phyloP scores from a whole-genome alignment of 352 stramenopile species.

The Globisporangium cystogenes region DNA sequence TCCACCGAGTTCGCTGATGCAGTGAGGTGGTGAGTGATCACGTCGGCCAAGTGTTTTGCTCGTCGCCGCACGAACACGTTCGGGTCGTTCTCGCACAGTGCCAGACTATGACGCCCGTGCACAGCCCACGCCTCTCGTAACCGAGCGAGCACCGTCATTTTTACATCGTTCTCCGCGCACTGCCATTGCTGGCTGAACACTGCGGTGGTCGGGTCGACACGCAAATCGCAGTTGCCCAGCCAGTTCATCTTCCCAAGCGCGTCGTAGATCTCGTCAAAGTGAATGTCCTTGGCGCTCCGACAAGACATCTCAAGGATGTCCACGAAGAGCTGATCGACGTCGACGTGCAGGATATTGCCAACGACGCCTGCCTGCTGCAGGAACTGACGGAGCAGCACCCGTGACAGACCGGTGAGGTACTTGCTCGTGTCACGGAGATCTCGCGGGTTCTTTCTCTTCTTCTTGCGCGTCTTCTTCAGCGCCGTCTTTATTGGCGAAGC shows the following conservation, averaged over 20 bases:
- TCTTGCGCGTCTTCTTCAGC: conserved; percentile 19
- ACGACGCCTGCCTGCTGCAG: conserved; percentile 33
- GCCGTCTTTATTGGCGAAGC: background rate
- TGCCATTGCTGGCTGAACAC: conserved; percentile 14
- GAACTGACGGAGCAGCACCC: conserved; percentile 28
- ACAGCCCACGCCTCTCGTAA: conserved; percentile 30
- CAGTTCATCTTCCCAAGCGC: conserved; percentile 21
- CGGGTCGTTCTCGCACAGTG: conserved; percentile 44
- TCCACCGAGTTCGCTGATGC: background rate
- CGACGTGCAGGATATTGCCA: conserved; percentile 18
- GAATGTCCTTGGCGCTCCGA: conserved; percentile 20
- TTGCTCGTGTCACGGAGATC: conserved; percentile 12
- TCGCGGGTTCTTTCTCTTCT: conserved; percentile 27
- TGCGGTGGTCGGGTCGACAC: conserved; percentile 14
- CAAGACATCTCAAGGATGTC: conserved; percentile 19
- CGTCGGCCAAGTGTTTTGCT: conserved; percentile 14
- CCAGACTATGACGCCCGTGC: conserved; percentile 24
- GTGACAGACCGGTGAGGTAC: conserved; percentile 38
- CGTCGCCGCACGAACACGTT: conserved; percentile 43
- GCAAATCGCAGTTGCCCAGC: conserved; percentile 23
- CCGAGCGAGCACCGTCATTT: background rate
- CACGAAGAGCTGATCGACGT: conserved; percentile 40
- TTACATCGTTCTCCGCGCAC: conserved; percentile 1
- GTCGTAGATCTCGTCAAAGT: conserved; percentile 33
- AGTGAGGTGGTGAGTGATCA: conserved; percentile 16